These are phyloP conservation scores for Cladosporium sp. DNA, from an alignment of 2,329 filamentous ascomycete species.

Conservation along the genomic window DNA sequence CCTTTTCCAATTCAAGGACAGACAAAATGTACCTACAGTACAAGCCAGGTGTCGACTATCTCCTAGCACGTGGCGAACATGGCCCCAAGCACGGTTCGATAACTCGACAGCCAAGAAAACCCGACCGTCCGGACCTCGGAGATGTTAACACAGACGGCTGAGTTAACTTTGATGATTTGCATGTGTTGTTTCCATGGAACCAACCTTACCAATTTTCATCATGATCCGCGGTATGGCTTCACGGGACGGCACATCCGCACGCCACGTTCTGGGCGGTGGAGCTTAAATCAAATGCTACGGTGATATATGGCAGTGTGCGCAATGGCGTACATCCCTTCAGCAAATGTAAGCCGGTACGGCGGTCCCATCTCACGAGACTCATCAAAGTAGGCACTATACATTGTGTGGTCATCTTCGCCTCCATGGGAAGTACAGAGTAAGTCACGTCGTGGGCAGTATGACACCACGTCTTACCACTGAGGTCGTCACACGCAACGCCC, in stretches of 20 bases:
- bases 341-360: not conserved
- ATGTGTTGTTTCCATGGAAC: not conserved
- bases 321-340: not conserved
- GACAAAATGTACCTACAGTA: not conserved
- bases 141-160: not conserved
- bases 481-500: not conserved
- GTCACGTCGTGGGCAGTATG: not conserved
- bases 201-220: not conserved
- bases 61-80: not conserved
- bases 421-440: not conserved
- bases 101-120: not conserved
- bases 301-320: not conserved
- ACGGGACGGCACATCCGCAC: not conserved
- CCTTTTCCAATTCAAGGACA: not conserved
- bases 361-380: not conserved
- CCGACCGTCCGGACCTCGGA: not conserved
- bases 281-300: not conserved
- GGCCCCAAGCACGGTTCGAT: not conserved
- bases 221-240: not conserved
- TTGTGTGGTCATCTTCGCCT: not conserved
- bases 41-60: not conserved
- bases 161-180: not conserved
- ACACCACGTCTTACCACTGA: not conserved
- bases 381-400: not conserved
- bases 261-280: not conserved